Evolutionary conservation across 768 basidiomycete species (phyloP).

Genomic region (Crepidotus variabilis): DNA sequence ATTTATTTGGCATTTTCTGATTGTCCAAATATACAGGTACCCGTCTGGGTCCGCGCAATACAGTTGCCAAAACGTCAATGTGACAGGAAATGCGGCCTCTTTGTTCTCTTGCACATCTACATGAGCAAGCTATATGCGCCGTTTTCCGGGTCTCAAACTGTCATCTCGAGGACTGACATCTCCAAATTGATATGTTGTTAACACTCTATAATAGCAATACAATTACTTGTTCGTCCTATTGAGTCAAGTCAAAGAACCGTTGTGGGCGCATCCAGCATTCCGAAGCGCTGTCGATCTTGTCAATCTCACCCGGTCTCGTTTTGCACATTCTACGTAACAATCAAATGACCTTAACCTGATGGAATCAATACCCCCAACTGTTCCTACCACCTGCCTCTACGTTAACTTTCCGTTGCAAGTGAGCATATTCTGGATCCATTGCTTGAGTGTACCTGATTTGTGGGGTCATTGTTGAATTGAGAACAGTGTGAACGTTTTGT

Average conservation of each 20-base stretch:
- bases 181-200: no score
- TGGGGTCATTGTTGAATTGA: neutral
- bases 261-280: no score
- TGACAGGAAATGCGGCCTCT: constrained; percentile 39
- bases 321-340: no score
- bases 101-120: constrained; percentile 35
- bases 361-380: neutral
- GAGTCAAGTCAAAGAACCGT: no score
- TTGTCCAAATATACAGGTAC: constrained; percentile 23
- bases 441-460: neutral
- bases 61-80: constrained; percentile 50
- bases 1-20: neutral
- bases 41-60: constrained; percentile 41
- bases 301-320: no score
- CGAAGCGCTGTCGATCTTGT: no score
- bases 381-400: neutral
- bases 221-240: no score
- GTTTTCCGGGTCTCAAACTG: neutral
- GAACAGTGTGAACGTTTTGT: neutral
- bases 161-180: neutral
- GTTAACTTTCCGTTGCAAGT: neutral
- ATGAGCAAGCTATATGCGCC: neutral
- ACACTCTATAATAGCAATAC: no score
- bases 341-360: neutral
- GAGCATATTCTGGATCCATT: neutral